Base-by-base conservation (phyloP, 2,329 filamentous ascomycete genomes). In the Thermoascus crustaceus region DNA sequence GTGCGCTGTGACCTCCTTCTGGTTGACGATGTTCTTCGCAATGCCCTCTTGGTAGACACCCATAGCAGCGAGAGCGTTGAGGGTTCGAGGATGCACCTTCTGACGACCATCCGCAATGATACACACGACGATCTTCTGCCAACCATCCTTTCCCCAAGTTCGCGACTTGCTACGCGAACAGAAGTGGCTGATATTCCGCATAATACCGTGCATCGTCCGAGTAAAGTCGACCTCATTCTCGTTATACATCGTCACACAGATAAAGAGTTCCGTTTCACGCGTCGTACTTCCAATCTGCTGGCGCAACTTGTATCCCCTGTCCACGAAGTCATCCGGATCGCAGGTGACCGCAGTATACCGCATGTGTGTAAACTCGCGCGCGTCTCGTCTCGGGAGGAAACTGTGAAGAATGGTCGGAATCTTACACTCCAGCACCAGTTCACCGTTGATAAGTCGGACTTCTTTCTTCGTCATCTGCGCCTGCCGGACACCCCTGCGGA, bases 171-270 rank as follows among this genome's bases (percentile, higher is more conserved):
- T 83, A 35, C 91, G 80, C 13, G 82, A 86, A 69, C 91, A 98
- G 63, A 98, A 95, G 59, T 96, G 91, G 9, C 85, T 80, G 51
- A 98, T 89, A 58, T 98, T 98, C 60, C 93, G 87, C 85, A 98
- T 94, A 38, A 98, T 85, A 37, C 89, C 91, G 59, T 96, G 86
- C 89, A 98, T 96, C 1, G 91, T 98, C 30, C 91, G 78, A 5
- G 91, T 95, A 52, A 98, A 98, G 55, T 87, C 78, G 50, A 94
- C 85, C 57, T 96, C 91, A 62, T 95, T 85, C 64, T 98, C 91
- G 62, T 98, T 98, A 69, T 95, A 96, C 91, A 96, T 96, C 50
- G 91, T 98, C 42, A 98, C 72, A 57, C 88, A 94, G 51, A 98
- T 94, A 58, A 96, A 91, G 5, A 98, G 68, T 62, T 98, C 91